Percentiles rank a stretch among this genome's conserved stretches.
phyloP scores from a whole-genome alignment of 148 eudicot species.

The Silene uniflora region DNA sequence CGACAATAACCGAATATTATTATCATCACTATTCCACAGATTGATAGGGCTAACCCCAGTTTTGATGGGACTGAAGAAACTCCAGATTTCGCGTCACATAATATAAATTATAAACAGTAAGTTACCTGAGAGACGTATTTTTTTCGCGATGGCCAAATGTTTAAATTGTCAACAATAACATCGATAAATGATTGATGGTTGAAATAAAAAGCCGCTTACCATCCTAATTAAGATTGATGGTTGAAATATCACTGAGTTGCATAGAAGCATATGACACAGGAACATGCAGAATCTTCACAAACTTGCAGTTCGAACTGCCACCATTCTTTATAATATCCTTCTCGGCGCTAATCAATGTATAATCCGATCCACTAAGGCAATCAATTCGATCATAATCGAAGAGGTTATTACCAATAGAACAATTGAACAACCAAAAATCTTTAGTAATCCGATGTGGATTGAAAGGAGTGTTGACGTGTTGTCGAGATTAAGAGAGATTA shows the following conservation, averaged over 20 bases:
- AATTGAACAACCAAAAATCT: slow-evolving; percentile 10
- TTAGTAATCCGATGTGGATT: too few relatives aligned
- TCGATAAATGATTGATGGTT: too few relatives aligned
- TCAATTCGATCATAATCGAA: neutral
- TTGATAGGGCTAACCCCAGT: neutral
- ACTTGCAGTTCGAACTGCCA: slow-evolving; percentile 8
- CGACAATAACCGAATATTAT: neutral
- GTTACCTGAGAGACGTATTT: too few relatives aligned
- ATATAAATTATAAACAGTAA: neutral
- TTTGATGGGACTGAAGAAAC: neutral
- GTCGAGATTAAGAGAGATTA: slow-evolving; percentile 11
- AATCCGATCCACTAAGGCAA: slow-evolving; percentile 12
- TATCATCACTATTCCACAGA: neutral
- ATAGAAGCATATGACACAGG: neutral
- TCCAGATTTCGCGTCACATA: neutral
- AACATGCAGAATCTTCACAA: slow-evolving; percentile 14
- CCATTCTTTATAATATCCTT: neutral
- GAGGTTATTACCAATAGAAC: neutral
- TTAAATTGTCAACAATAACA: too few relatives aligned
- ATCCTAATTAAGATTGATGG: neutral
- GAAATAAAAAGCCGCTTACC: too few relatives aligned
- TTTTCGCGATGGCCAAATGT: too few relatives aligned
- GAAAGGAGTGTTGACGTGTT: neutral
- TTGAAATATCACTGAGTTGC: neutral
- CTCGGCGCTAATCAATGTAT: neutral